Evolutionary conservation across 305 asterid genomes (phyloP), one percentile per base, ranked within the genome.

Genomic region (Fraxinus dipetala): DNA sequence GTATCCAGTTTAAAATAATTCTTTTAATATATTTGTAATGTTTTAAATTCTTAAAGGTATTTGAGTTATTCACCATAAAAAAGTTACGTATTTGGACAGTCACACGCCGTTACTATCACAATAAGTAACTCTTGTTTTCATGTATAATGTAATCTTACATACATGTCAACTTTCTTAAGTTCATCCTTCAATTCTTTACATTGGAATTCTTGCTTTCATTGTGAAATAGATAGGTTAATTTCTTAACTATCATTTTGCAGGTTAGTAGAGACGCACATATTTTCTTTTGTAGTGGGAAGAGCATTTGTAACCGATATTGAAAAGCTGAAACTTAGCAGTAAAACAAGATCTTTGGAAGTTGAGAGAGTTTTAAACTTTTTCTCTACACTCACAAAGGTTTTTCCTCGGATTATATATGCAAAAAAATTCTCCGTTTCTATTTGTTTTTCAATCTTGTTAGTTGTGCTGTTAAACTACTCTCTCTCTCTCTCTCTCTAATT

Each of bases 211-310:
- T 78, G 82, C 35, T 77, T 84, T 83, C 85, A 75, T 72, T 77
- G 79, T 79, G 13, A 76, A 80, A 76, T 48, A 76, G 77, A 72
- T 7, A 72, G 67, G 26, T 69, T 81, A 77, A 85, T 82, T 63
- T 80, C 86, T 87, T 63, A 76, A 82, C 67, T 83, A 75, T 84
- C 85, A 81, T 78, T 79, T 83, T 88, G 87, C 97, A 96, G 99
- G 94, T 93, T 96, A 89, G 98, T 96, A 73, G 99, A 96, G 94
- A 95, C 97, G 8, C 99, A 96, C 90, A 91, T 93, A 87, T 96
- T 95, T 88, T 95, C 97, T 79, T 96, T 96, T 87, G 98, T 95
- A 86, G 96, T 95, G 87, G 99, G 98, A 81, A 93, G 99, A 92
- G 98, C 98, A 81, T 91, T 96, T 85, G 99, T 96, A 79, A 89